Percentiles rank a stretch among this genome's conserved stretches.
phyloP scores from a whole-genome alignment of 495 filamentous ascomycete genomes.

The Podospora bellae-mahoneyi region DNA sequence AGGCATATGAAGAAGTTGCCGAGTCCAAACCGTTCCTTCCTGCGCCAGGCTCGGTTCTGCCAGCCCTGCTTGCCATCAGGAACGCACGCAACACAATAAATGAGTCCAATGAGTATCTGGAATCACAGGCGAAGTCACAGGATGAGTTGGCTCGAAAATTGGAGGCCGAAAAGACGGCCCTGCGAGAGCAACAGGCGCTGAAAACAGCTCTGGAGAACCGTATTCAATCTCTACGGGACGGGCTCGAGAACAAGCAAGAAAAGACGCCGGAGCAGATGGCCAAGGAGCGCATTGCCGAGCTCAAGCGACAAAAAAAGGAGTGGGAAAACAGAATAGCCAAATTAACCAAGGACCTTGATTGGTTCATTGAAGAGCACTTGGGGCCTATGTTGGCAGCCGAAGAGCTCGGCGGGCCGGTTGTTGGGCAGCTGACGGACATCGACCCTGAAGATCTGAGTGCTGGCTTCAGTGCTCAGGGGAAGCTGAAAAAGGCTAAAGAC shows the following conservation, averaged over 20 bases:
- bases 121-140: constrained; percentile 53
- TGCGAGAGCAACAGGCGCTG: constrained; percentile 63
- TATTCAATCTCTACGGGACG: constrained; percentile 51
- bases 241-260: constrained; percentile 54
- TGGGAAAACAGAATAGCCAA: constrained; percentile 55
- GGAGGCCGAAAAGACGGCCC: constrained; percentile 56
- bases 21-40: constrained; percentile 62
- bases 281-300: constrained; percentile 53
- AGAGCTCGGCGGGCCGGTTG: constrained; percentile 79
- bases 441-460: constrained; percentile 55
- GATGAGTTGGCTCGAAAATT: constrained; percentile 51
- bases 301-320: constrained; percentile 54
- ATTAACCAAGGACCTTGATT: constrained; percentile 60
- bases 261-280: constrained; percentile 56
- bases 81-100: constrained; percentile 59
- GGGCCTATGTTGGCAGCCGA: constrained; percentile 82
- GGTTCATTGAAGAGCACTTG: constrained; percentile 70
- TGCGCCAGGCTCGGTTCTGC: constrained; percentile 60
- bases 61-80: constrained; percentile 66
- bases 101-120: constrained; percentile 59
- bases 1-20: constrained; percentile 60
- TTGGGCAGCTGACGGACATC: constrained; percentile 68
- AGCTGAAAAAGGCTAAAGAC: constrained; percentile 58
- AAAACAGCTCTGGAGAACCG: constrained; percentile 47
- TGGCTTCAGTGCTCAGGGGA: constrained; percentile 70